phyloP scores from a whole-genome alignment of 169 alveolate genomes.

The Plasmodium billcollinsi region DNA sequence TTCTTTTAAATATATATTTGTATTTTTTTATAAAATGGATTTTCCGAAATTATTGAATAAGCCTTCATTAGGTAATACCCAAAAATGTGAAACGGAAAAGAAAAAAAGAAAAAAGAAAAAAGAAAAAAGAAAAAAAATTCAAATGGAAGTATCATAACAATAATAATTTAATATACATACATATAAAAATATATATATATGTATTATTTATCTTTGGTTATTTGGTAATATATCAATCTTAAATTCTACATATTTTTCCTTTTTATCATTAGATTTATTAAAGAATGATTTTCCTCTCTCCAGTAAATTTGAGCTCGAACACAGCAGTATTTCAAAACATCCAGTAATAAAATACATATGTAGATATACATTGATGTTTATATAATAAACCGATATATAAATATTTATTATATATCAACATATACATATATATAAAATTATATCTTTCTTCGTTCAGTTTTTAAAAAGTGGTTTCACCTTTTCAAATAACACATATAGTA shows the following conservation, averaged over 20 bases:
- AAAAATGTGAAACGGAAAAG: neutral
- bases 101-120: neutral
- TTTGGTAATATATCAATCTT: neutral
- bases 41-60: slow-evolving; percentile 56
- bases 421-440: neutral
- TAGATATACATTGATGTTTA: neutral
- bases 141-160: too few species aligned
- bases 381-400: neutral
- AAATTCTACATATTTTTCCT: neutral
- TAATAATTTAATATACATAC: too few species aligned
- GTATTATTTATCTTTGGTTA: neutral
- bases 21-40: slow-evolving; percentile 20
- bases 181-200: neutral
- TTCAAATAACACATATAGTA: slow-evolving; percentile 53
- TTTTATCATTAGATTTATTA: slow-evolving; percentile 9
- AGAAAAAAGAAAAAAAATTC: neutral
- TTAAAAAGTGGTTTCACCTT: slow-evolving; percentile 64
- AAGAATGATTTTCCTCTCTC: slow-evolving; percentile 62
- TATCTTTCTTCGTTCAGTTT: slow-evolving; percentile 18
- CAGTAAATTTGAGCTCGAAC: slow-evolving; percentile 63
- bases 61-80: slow-evolving; percentile 45
- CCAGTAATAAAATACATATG: slow-evolving; percentile 16
- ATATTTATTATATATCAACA: neutral
- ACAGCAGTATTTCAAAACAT: slow-evolving; percentile 55
- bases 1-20: too few species aligned